These are phyloP conservation scores for Beauveria sp. DNA, from an alignment of 2,329 filamentous ascomycete species.

Conservation along the genomic window DNA sequence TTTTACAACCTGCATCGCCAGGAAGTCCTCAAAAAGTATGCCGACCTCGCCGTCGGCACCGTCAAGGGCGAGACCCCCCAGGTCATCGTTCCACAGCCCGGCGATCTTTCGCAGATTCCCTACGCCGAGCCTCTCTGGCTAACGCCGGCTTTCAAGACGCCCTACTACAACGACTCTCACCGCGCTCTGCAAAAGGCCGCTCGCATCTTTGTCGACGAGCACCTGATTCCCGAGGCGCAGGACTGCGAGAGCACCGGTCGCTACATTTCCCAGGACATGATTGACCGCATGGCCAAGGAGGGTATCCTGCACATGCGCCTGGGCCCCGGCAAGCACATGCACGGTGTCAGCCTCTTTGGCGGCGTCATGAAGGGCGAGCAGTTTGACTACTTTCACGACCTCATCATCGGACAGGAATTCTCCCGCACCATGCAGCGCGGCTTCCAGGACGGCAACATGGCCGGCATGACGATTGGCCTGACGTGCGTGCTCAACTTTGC, in stretches of 20 bases:
- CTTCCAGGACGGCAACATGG: constrained; percentile 82
- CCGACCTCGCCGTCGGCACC: constrained; percentile 65
- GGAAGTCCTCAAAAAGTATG: constrained; percentile 79
- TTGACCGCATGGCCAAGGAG: constrained; percentile 68
- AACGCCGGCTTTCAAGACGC: constrained; percentile 64
- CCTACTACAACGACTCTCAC: constrained; percentile 75
- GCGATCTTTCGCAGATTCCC: constrained; percentile 68
- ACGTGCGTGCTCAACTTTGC: constrained; percentile 76
- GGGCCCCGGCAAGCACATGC: constrained; percentile 74
- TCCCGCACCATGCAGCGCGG: constrained; percentile 64
- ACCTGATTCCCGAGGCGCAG: constrained; percentile 67
- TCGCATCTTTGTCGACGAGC: constrained; percentile 62
- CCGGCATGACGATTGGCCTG: constrained; percentile 76
- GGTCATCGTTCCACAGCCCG: constrained; percentile 60
- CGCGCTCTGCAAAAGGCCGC: constrained; percentile 59
- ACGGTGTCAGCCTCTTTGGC: constrained; percentile 59
- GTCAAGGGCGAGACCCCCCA: constrained; percentile 68
- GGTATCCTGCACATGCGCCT: constrained; percentile 76
- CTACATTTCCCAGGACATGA: constrained; percentile 63
- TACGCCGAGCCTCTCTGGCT: constrained; percentile 85
- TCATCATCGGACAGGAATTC: constrained; percentile 69
- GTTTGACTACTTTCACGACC: constrained; percentile 82
- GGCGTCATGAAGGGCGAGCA: constrained; percentile 69
- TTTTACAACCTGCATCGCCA: constrained; percentile 93
- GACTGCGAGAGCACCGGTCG: constrained; percentile 68